A percentile compares a stretch with the other conserved stretches of the same genome.
These are phyloP conservation scores for Apiospora malaysiana DNA, from an alignment of 2,329 filamentous ascomycete genomes.

Conservation along the genomic window DNA sequence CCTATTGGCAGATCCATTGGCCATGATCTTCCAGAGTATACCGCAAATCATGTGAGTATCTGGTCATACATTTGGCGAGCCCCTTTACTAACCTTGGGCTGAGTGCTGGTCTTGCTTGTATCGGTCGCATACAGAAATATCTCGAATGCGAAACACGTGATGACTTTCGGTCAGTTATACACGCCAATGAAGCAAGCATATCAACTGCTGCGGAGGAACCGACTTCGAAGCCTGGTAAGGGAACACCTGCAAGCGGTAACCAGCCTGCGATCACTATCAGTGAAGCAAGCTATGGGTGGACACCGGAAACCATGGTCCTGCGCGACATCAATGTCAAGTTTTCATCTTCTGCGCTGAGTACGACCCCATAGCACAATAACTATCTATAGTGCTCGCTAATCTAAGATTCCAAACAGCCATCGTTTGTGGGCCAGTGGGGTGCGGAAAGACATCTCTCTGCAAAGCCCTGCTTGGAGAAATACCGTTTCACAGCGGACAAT, in stretches of 20 bases:
- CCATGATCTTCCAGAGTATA: constrained; percentile 45
- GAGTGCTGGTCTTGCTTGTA: constrained; percentile 43
- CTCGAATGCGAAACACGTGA: constrained; percentile 35
- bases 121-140: constrained; percentile 48
- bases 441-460: constrained; percentile 52
- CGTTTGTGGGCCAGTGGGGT: constrained; percentile 50
- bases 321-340: constrained; percentile 42
- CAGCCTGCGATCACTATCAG: constrained; percentile 30
- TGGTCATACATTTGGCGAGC: background rate
- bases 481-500: constrained; percentile 34
- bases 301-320: constrained; percentile 36
- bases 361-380: background rate
- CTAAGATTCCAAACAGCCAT: constrained; percentile 31
- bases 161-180: constrained; percentile 33
- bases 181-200: background rate
- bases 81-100: background rate
- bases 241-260: background rate
- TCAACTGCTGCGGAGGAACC: background rate
- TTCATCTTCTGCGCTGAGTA: constrained; percentile 37
- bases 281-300: constrained; percentile 44
- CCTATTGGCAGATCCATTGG: constrained; percentile 46
- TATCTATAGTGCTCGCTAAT: background rate
- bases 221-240: background rate
- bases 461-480: constrained; percentile 47
- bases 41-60: constrained; percentile 39